Percentiles rank a stretch among this genome's conserved stretches.
Conservation (phyloP, 2,329 filamentous ascomycete species). For the Fusarium sp. region DNA sequence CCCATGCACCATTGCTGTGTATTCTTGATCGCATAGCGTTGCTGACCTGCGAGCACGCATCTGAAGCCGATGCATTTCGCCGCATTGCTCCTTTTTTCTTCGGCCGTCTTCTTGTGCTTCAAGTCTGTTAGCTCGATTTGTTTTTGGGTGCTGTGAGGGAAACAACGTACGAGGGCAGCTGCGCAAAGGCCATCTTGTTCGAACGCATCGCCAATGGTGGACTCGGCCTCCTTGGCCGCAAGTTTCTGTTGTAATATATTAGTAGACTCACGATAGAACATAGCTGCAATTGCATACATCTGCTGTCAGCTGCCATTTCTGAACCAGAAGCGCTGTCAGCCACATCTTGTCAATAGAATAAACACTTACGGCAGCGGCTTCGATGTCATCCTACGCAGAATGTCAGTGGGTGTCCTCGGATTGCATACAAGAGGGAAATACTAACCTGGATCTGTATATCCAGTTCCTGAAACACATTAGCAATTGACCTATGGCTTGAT, state of each 20-base stretch:
- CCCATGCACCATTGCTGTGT: background rate
- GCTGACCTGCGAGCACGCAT: background rate
- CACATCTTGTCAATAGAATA: background rate
- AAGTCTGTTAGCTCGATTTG: background rate
- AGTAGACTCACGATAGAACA: background rate
- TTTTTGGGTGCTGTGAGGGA: background rate
- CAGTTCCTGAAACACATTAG: background rate
- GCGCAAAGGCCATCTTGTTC: too few relatives aligned
- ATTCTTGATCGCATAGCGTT: background rate
- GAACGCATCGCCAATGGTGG: background rate
- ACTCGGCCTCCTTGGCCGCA: background rate
- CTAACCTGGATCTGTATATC: fast-evolving
- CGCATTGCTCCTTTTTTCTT: background rate
- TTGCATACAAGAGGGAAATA: background rate
- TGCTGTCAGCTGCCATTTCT: fast-evolving
- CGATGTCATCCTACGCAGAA: fast-evolving
- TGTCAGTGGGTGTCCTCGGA: background rate
- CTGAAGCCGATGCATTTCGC: background rate
- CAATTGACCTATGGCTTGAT: fast-evolving
- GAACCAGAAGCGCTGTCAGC: background rate
- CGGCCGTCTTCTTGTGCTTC: background rate
- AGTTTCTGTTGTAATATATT: background rate
- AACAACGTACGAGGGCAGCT: background rate
- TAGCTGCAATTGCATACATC: background rate
- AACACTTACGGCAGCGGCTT: background rate